These are phyloP conservation scores for Phtheirospermum japonicum DNA, from an alignment of 257 asterid genomes.

Conservation along the genomic window DNA sequence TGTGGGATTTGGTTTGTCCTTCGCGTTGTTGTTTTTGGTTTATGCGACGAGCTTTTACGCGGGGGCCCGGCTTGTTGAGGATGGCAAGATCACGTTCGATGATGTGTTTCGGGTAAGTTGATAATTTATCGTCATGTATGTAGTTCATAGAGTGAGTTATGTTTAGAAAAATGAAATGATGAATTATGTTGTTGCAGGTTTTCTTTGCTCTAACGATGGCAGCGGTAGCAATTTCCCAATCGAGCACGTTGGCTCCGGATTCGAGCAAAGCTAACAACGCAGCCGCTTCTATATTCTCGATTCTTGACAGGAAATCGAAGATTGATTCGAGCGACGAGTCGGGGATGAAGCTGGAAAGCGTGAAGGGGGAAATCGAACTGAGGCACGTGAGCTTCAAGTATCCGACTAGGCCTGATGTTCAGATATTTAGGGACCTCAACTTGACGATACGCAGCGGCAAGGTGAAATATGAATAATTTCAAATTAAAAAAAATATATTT, in stretches of 20 bases:
- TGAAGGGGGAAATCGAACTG: constrained; percentile 74
- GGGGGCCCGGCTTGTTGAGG: constrained; percentile 75
- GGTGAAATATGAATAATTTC: constrained; percentile 36
- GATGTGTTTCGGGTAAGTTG: constrained; percentile 81
- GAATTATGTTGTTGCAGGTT: constrained; percentile 46
- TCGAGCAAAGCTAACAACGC: constrained; percentile 79
- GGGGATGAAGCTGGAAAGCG: constrained; percentile 58
- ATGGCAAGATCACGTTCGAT: constrained; percentile 57
- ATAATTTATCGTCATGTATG: not conserved
- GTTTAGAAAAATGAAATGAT: too few species aligned
- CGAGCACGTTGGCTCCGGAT: constrained; percentile 79
- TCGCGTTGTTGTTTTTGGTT: constrained; percentile 52
- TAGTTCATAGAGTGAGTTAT: too few species aligned
- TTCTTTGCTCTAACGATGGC: constrained; percentile 89
- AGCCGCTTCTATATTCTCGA: constrained; percentile 73
- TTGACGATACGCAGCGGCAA: constrained; percentile 67
- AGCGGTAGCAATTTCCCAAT: constrained; percentile 75
- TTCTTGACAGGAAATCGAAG: constrained; percentile 67
- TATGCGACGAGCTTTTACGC: constrained; percentile 89
- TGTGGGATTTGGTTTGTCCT: constrained; percentile 69
- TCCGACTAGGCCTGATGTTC: constrained; percentile 81
- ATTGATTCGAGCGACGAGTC: constrained; percentile 81
- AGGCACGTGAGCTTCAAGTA: constrained; percentile 70
- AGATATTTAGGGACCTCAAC: constrained; percentile 61
- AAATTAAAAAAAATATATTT: too few species aligned